A percentile compares a stretch with the other conserved stretches of the same genome.
These are phyloP conservation scores for Verruconis gallopava DNA, from an alignment of 2,329 filamentous ascomycete species.

Conservation along the genomic window DNA sequence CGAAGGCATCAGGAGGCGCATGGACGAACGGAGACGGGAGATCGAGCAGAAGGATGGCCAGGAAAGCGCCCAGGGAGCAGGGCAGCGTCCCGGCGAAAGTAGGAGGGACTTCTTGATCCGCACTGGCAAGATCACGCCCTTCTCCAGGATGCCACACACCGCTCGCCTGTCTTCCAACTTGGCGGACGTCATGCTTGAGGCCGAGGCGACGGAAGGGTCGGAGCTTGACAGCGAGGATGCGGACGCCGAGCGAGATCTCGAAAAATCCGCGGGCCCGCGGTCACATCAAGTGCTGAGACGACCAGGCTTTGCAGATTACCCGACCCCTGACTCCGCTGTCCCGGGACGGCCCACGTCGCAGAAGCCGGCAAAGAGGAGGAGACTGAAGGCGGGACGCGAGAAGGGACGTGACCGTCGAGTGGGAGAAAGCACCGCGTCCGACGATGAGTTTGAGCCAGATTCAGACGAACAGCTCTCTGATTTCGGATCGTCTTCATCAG, in stretches of 20 bases:
- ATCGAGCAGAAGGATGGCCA: constrained; percentile 26
- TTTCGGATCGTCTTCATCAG: constrained; percentile 24
- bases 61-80: constrained; percentile 18
- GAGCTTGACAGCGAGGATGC: constrained; percentile 14
- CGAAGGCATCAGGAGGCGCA: constrained; percentile 65
- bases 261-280: constrained; percentile 11
- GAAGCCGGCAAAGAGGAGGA: constrained; percentile 29
- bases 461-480: constrained; percentile 27
- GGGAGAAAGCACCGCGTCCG: constrained; percentile 22
- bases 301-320: constrained; percentile 31
- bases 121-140: constrained; percentile 95
- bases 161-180: constrained; percentile 54
- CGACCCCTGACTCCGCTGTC: constrained; percentile 13
- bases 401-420: background rate
- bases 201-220: constrained; percentile 45
- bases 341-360: constrained; percentile 22
- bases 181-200: constrained; percentile 66
- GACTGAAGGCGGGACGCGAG: constrained; percentile 16
- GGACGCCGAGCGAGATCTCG: too few relatives aligned
- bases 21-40: constrained; percentile 58
- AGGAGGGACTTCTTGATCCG: constrained; percentile 83
- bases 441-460: constrained; percentile 29
- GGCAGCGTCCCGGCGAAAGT: constrained; percentile 63
- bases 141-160: constrained; percentile 62
- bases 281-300: constrained; percentile 37